These are phyloP conservation scores for Suhomyces guaymorum DNA, from an alignment of 1,139 yeast species.

Conservation along the genomic window DNA sequence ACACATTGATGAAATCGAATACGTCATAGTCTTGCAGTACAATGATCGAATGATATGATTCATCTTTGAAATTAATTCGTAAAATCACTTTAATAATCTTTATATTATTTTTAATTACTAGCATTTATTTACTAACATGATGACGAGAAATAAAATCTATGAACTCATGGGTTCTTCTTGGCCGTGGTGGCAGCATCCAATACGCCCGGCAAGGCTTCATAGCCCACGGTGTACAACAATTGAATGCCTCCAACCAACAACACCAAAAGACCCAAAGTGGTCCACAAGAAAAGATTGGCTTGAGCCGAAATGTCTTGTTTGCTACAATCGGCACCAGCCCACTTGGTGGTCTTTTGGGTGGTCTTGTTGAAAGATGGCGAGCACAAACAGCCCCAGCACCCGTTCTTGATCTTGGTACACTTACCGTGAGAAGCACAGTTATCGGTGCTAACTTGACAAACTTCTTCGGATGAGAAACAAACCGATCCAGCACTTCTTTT, in stretches of 20 bases:
- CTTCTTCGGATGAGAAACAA: slow-evolving; percentile 48
- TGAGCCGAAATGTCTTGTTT: slow-evolving; percentile 65
- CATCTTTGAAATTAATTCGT: no score
- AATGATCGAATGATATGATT: no score
- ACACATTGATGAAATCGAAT: no score
- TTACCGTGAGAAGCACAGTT: slow-evolving; percentile 66
- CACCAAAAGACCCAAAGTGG: slow-evolving; percentile 48
- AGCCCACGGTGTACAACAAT: slow-evolving; percentile 54
- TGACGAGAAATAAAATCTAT: slow-evolving; percentile 2
- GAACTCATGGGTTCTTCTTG: slow-evolving; percentile 28
- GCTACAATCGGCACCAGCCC: slow-evolving; percentile 69
- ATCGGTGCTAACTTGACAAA: slow-evolving; percentile 54
- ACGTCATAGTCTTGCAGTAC: no score
- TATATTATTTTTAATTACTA: not conserved
- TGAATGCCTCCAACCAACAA: slow-evolving; percentile 55
- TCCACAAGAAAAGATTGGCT: slow-evolving; percentile 70
- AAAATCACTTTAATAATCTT: no score
- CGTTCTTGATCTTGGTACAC: slow-evolving; percentile 43
- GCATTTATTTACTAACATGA: not conserved
- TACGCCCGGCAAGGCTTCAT: slow-evolving; percentile 67
- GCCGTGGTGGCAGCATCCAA: slow-evolving; percentile 57
- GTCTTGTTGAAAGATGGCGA: slow-evolving; percentile 49
- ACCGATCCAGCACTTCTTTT: slow-evolving; percentile 20
- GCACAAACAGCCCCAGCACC: slow-evolving; percentile 63
- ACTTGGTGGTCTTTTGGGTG: slow-evolving; percentile 53